Conservation (phyloP, 108 stramenopile species). For the Licmophora abbreviata region DNA sequence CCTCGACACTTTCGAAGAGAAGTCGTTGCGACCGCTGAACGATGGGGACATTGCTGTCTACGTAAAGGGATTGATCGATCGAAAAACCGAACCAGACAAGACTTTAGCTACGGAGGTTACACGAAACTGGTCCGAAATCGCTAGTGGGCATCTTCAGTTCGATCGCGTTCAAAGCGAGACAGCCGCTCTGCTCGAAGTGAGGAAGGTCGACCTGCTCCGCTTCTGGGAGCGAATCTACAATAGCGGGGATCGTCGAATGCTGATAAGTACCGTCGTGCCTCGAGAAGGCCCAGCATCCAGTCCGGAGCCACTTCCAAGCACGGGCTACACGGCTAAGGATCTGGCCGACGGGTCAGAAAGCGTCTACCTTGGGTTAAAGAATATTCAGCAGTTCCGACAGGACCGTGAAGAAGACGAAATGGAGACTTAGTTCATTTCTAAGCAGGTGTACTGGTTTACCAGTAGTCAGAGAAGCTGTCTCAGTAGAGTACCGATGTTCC, state of each 20-base stretch:
- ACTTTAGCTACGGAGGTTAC: constrained; percentile 63
- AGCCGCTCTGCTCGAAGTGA: constrained; percentile 45
- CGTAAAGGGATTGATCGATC: constrained; percentile 65
- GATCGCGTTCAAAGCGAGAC: constrained; percentile 65
- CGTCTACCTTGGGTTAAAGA: constrained; percentile 49
- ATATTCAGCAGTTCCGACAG: constrained; percentile 43
- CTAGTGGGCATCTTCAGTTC: constrained; percentile 60
- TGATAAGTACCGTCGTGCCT: constrained; percentile 65
- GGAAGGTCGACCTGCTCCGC: constrained; percentile 62
- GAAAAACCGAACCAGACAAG: constrained; percentile 80
- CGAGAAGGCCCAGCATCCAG: constrained; percentile 45
- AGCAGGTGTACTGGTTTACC: too few species aligned
- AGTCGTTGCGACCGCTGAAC: constrained; percentile 38
- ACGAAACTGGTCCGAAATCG: constrained; percentile 80
- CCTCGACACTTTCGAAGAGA: constrained; percentile 34
- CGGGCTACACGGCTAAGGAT: constrained; percentile 20
- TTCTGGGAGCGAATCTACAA: constrained; percentile 63
- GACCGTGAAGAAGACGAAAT: constrained; percentile 30
- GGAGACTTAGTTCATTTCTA: too few species aligned
- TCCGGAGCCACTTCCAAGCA: constrained; percentile 34
- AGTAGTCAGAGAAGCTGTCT: too few species aligned
- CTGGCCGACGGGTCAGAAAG: constrained; percentile 2
- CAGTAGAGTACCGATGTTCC: too few species aligned
- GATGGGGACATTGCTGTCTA: constrained; percentile 49
- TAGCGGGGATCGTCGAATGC: constrained; percentile 41